Evolutionary conservation across 78 protist genomes (phyloP).

Genomic region (Acrasis kona): DNA sequence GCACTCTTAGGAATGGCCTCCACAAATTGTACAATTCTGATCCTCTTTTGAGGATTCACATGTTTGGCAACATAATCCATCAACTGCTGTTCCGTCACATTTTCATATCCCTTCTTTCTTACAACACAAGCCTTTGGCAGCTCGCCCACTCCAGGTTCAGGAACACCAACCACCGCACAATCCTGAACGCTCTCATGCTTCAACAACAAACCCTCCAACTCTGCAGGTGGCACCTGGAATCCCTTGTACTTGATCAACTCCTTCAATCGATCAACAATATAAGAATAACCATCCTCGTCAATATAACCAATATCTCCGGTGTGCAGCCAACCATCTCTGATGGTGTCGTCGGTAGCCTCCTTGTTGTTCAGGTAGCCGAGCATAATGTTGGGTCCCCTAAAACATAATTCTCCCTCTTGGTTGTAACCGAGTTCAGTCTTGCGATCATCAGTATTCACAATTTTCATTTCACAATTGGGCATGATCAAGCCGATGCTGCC

Average conservation of each 20-base stretch:
- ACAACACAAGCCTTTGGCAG: constrained; percentile 81
- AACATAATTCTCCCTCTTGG: constrained; percentile 36
- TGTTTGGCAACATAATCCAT: constrained; percentile 14
- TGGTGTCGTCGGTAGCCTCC: constrained; percentile 50
- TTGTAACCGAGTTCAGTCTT: neutral
- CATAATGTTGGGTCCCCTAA: constrained; percentile 77
- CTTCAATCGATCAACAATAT: constrained; percentile 11
- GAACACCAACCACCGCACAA: constrained; percentile 57
- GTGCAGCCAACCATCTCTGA: constrained; percentile 62
- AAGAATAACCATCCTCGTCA: constrained; percentile 30
- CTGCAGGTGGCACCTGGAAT: constrained; percentile 89
- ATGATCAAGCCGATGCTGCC: constrained; percentile 13
- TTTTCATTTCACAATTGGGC: neutral
- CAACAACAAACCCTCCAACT: constrained; percentile 72
- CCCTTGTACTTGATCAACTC: constrained; percentile 72
- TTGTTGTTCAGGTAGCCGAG: constrained; percentile 43
- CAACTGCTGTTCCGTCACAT: constrained; percentile 36
- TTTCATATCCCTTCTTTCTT: constrained; percentile 2
- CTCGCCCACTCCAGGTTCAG: constrained; percentile 60
- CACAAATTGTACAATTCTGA: constrained; percentile 48
- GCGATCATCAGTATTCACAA: neutral
- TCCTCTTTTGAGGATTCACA: constrained; percentile 29
- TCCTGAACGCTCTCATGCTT: constrained; percentile 56
- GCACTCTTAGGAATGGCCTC: constrained; percentile 65
- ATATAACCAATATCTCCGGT: constrained; percentile 79